These are phyloP conservation scores for Blumeriella jaapii DNA, from an alignment of 2,329 filamentous ascomycete genomes.

Conservation along the genomic window DNA sequence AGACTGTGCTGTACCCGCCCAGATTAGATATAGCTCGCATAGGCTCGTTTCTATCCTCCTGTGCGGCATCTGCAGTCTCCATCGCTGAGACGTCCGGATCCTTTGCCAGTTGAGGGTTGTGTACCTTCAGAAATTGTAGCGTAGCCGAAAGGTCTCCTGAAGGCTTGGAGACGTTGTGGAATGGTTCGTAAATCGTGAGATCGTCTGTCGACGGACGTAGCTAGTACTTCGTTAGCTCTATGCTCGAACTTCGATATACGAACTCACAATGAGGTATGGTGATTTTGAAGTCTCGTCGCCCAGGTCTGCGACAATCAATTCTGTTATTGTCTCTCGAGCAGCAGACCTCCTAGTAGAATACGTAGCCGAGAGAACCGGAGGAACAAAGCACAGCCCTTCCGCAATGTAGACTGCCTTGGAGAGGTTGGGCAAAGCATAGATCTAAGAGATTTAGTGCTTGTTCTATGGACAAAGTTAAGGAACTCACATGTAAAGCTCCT, in stretches of 20 bases:
- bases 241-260: neutral
- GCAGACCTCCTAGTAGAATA: slow-evolving; percentile 58
- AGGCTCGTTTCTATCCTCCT: slow-evolving; percentile 30
- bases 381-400: slow-evolving; percentile 67
- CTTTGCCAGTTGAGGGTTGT: slow-evolving; percentile 56
- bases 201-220: slow-evolving; percentile 72
- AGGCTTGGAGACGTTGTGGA: slow-evolving; percentile 34
- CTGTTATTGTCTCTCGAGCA: slow-evolving; percentile 60
- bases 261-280: slow-evolving; percentile 70
- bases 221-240: slow-evolving; percentile 31
- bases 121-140: slow-evolving; percentile 65
- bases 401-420: slow-evolving; percentile 60
- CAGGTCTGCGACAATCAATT: slow-evolving; percentile 75
- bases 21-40: slow-evolving; percentile 44
- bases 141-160: slow-evolving; percentile 27
- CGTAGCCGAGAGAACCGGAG: slow-evolving; percentile 62
- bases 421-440: slow-evolving; percentile 67
- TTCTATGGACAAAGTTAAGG: neutral
- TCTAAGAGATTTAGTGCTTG: slow-evolving; percentile 32
- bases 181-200: slow-evolving; percentile 77
- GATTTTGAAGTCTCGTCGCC: slow-evolving; percentile 60
- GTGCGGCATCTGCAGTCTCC: slow-evolving; percentile 38
- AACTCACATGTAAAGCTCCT: slow-evolving; percentile 65
- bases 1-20: slow-evolving; percentile 70
- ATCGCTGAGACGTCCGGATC: slow-evolving; percentile 38